phyloP scores from a whole-genome alignment of 352 stramenopile species.

The Pythium graminicola region DNA sequence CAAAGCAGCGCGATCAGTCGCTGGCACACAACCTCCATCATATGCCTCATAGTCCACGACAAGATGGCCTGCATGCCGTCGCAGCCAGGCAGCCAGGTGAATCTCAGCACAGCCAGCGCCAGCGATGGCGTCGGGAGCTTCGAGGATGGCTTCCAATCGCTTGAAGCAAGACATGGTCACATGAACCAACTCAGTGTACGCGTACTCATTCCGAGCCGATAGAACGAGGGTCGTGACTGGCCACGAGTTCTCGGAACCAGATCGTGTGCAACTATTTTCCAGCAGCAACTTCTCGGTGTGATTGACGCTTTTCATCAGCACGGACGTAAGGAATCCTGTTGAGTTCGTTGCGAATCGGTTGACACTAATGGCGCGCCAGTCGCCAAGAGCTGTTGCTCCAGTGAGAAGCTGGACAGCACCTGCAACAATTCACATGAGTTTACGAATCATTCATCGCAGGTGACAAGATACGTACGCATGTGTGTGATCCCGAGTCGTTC shows the following conservation, averaged over 20 bases:
- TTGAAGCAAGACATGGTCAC: constrained; percentile 35
- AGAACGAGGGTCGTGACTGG: constrained; percentile 42
- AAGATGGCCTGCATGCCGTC: constrained; percentile 26
- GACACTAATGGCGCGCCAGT: constrained; percentile 32
- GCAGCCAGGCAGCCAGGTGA: constrained; percentile 36
- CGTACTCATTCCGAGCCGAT: constrained; percentile 27
- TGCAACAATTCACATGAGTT: constrained; percentile 7
- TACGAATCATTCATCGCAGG: background rate
- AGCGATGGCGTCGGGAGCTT: constrained; percentile 34
- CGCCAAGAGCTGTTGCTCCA: constrained; percentile 36
- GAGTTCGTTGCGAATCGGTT: constrained; percentile 4
- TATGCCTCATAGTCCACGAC: background rate
- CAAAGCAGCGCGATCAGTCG: background rate
- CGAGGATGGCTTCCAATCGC: constrained; percentile 30
- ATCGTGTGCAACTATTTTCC: background rate
- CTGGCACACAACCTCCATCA: no score
- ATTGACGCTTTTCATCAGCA: constrained; percentile 29
- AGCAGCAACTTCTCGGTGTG: constrained; percentile 31
- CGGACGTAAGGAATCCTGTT: constrained; percentile 39
- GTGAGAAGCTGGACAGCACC: constrained; percentile 44
- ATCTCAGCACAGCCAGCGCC: constrained; percentile 48
- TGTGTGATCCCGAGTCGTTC: constrained; percentile 40
- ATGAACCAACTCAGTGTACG: constrained; percentile 44
- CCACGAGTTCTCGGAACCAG: background rate
- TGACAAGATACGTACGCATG: constrained; percentile 35